phyloP scores from a whole-genome alignment of 169 alveolate genomes.

The Cryptosporidium meleagridis region DNA sequence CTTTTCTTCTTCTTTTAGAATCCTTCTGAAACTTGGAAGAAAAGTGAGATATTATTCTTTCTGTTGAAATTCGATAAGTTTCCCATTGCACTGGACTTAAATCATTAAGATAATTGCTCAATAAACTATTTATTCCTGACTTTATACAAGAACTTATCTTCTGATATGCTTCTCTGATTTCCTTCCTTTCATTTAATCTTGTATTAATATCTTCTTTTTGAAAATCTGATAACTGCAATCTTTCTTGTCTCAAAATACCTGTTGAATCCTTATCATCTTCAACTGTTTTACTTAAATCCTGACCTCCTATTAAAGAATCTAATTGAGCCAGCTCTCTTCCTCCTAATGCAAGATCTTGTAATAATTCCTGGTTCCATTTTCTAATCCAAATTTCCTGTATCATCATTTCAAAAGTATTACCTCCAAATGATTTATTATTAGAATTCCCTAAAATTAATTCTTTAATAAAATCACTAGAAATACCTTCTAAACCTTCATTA shows the following conservation, averaged over 20 bases:
- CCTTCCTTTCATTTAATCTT: neutral
- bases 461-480: neutral
- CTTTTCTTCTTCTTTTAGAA: neutral
- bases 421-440: neutral
- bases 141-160: conserved; percentile 24
- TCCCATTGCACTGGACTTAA: conserved; percentile 59
- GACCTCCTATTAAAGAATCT: neutral
- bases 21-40: conserved; percentile 3
- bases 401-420: neutral
- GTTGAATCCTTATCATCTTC: neutral
- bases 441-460: neutral
- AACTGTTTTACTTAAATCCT: neutral
- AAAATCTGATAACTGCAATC: no score
- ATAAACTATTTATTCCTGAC: conserved; percentile 1
- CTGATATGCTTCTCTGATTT: neutral
- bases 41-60: neutral
- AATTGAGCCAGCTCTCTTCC: neutral
- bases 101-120: neutral
- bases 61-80: conserved; percentile 18
- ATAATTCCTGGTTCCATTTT: neutral
- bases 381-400: conserved; percentile 1
- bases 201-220: neutral
- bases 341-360: neutral
- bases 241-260: neutral
- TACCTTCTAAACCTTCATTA: neutral